Base-by-base conservation (phyloP, 805 yeast species). In the Teunomyces aglyptinius region DNA sequence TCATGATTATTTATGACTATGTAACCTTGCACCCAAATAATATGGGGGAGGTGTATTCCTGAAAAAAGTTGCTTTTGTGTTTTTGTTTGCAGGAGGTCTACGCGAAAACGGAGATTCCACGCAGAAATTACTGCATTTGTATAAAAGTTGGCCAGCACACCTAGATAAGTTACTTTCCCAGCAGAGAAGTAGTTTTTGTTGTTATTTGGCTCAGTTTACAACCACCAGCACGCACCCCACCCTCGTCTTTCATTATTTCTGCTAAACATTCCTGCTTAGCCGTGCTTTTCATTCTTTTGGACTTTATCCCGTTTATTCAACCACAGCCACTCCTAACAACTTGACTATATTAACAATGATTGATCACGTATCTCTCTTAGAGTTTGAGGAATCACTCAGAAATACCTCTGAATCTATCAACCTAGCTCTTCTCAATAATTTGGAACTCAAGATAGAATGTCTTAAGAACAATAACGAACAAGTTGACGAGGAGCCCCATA, bases 301-400 rank as follows among this genome's bases (percentile, higher is more conserved):
- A n/a, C 33, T 42, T 33, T 15, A 28, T 16, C 36, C 19, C 24
- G 6, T 15, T 19, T n/a, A 22, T 33, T 22, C 32, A 13, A 13
- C 10, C n/a, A 42, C 19, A 16, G 10, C 26, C 33, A 16, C 18
- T 15, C 13, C 13, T 15, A 19, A 29, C 24, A 22, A 16, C 43
- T 15, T 12, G 12, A n/a, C 33, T 38, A 16, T 6, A 11, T 16
- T 13, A 22, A 47, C 24, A 32, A 51, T 49, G 49, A 50, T 57
- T 31, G 61, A 65, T 46, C 60, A 55, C 50, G 63, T 56, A 49
- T 53, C 67, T 7, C 54, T 66, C 15, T 52, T 67, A 29, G 71
- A 68, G 47, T 68, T 68, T 43, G 73, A 68, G 50, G 70, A 66
- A 38, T 61, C 71, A 12, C 56, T 67, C 10, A 45, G 58, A 24